Conservation (phyloP, 371 early-diverging fungal species). For the Haplosporangium sp. region DNA sequence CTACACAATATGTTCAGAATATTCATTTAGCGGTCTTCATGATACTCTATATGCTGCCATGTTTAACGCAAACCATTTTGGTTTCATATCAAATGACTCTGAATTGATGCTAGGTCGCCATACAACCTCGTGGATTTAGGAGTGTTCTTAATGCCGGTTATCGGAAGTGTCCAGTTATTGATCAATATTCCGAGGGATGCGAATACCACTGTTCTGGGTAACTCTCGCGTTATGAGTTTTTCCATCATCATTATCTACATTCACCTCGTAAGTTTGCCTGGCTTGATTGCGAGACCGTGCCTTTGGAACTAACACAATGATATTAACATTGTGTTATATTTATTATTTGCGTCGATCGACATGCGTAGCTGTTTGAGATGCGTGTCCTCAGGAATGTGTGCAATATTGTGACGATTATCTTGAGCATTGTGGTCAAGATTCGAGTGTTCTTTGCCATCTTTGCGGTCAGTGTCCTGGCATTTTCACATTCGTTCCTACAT, state of each 20-base stretch:
- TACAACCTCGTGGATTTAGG: slow-evolving; percentile 19
- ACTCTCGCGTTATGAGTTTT: slow-evolving; percentile 13
- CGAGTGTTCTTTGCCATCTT: slow-evolving; percentile 34
- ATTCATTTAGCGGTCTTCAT: not conserved
- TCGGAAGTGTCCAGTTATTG: slow-evolving; percentile 7
- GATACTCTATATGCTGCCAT: not conserved
- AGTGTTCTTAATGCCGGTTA: slow-evolving; percentile 11
- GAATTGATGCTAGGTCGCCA: slow-evolving; percentile 1
- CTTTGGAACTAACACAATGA: not conserved
- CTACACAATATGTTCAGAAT: no score
- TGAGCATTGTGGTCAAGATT: slow-evolving; percentile 6
- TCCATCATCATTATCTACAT: slow-evolving; percentile 16
- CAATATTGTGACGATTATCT: slow-evolving; percentile 19
- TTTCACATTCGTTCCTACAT: slow-evolving; percentile 14
- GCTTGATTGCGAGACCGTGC: not conserved
- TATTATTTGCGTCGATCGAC: not conserved
- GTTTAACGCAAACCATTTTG: not conserved
- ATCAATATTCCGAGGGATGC: not conserved
- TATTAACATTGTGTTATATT: not conserved
- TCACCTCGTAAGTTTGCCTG: slow-evolving; percentile 17
- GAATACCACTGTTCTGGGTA: not conserved
- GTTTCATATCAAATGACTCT: not conserved
- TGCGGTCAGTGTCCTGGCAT: slow-evolving; percentile 13
- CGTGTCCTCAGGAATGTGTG: slow-evolving; percentile 19
- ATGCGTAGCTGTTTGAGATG: slow-evolving; percentile 18